Conservation (phyloP, 805 yeast species). For the Nakazawaea wickerhamii region DNA sequence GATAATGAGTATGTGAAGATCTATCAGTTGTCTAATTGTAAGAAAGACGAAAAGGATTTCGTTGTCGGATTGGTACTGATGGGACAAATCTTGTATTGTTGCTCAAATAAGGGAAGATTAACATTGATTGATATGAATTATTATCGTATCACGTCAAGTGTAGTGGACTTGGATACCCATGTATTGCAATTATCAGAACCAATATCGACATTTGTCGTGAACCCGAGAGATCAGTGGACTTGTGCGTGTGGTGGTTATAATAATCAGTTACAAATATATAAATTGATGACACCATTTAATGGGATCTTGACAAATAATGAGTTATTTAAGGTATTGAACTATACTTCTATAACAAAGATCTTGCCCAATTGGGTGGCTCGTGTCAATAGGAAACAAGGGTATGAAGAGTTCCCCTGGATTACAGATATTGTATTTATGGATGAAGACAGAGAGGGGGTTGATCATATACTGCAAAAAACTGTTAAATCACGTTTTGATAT, state of each 20-base stretch:
- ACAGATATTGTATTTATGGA: slow-evolving; percentile 20
- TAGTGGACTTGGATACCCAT: slow-evolving; percentile 2
- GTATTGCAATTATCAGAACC: slow-evolving; percentile 12
- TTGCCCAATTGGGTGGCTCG: slow-evolving; percentile 21
- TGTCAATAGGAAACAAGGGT: slow-evolving; percentile 6
- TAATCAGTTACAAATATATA: slow-evolving; percentile 11
- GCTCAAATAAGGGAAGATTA: slow-evolving; percentile 10
- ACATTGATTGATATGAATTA: slow-evolving; percentile 7
- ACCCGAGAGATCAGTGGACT: slow-evolving; percentile 11
- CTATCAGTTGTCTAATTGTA: slow-evolving; percentile 2
- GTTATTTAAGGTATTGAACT: slow-evolving; percentile 10
- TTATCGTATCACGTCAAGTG: not conserved
- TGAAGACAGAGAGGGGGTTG: not conserved
- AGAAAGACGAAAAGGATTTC: slow-evolving; percentile 9
- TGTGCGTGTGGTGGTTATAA: slow-evolving; percentile 15
- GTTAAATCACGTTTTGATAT: not conserved
- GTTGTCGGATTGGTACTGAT: not conserved
- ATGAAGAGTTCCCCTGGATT: slow-evolving; percentile 23
- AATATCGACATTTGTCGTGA: slow-evolving; percentile 11
- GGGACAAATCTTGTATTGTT: slow-evolving; percentile 7
- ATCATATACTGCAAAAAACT: not conserved
- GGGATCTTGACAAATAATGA: slow-evolving; percentile 1
- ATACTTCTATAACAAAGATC: slow-evolving; percentile 14
- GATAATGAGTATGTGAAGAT: not conserved
- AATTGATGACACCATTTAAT: slow-evolving; percentile 12